Conservation (phyloP, 306 rosid species). For the Lagenaria siceraria region DNA sequence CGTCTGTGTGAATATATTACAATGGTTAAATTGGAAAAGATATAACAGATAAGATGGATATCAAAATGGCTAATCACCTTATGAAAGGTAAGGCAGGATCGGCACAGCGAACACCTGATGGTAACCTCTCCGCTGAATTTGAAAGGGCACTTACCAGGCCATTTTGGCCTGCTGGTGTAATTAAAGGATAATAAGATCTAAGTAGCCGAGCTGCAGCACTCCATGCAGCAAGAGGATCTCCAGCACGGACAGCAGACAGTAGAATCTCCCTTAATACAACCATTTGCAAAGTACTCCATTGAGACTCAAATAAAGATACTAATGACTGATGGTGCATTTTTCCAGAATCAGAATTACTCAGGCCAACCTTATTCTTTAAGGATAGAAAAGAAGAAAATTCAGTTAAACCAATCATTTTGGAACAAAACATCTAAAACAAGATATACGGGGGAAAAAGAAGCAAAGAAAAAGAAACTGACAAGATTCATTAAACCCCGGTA, state of each 20-base stretch:
- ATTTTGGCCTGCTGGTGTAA: slow-evolving; percentile 89
- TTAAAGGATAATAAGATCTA: slow-evolving; percentile 87
- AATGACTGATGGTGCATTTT: slow-evolving; percentile 74
- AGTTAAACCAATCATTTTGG: slow-evolving; percentile 4
- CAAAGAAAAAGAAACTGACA: too few relatives aligned
- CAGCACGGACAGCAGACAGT: slow-evolving; percentile 86
- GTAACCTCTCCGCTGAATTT: slow-evolving; percentile 79
- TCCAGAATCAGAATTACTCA: slow-evolving; percentile 45
- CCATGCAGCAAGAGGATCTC: slow-evolving; percentile 99
- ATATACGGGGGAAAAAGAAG: neutral
- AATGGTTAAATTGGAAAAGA: neutral
- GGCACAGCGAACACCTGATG: slow-evolving; percentile 83
- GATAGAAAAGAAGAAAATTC: slow-evolving; percentile 7
- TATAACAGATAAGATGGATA: neutral
- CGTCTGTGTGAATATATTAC: neutral
- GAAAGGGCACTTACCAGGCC: slow-evolving; percentile 90
- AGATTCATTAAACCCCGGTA: neutral
- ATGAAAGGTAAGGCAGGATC: slow-evolving; percentile 93
- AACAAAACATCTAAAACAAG: neutral
- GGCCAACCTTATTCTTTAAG: slow-evolving; percentile 58
- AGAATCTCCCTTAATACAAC: slow-evolving; percentile 91
- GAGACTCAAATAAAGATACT: slow-evolving; percentile 81
- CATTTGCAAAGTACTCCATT: slow-evolving; percentile 97
- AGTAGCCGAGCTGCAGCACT: slow-evolving; percentile 92
- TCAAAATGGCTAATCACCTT: slow-evolving; percentile 36